Conservation (phyloP, 163 green algal genomes). For the Smithsoniella earleae region DNA sequence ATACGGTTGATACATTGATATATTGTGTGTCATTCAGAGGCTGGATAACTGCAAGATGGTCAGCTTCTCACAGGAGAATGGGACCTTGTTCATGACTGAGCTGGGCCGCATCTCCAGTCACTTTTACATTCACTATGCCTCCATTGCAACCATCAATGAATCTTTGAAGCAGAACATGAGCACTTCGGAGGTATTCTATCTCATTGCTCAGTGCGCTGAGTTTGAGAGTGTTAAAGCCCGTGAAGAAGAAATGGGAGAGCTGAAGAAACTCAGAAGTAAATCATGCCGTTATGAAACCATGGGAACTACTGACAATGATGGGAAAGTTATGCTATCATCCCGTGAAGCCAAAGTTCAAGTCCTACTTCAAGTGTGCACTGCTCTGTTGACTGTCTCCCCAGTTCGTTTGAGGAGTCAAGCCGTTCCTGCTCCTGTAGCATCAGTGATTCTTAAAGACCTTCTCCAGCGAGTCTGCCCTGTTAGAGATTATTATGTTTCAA, state of each 20-base stretch:
- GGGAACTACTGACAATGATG: too few species aligned
- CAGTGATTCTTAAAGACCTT: too few species aligned
- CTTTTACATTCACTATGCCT: slow-evolving; percentile 85
- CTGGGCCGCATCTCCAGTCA: slow-evolving; percentile 86
- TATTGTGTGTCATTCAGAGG: slow-evolving; percentile 35
- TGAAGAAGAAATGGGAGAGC: slow-evolving; percentile 71
- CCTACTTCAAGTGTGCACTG: slow-evolving; percentile 67
- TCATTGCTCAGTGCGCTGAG: slow-evolving; percentile 75
- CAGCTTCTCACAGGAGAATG: slow-evolving; percentile 68
- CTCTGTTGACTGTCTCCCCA: too few species aligned
- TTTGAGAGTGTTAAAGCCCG: slow-evolving; percentile 81
- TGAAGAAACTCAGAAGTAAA: slow-evolving; percentile 53
- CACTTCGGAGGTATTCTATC: slow-evolving; percentile 52
- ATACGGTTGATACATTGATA: too few species aligned
- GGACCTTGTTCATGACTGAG: slow-evolving; percentile 85
- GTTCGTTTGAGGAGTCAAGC: too few species aligned
- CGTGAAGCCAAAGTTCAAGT: slow-evolving; percentile 82
- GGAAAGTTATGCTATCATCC: slow-evolving; percentile 59
- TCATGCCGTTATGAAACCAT: too few species aligned
- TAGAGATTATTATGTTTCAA: too few species aligned
- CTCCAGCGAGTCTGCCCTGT: too few species aligned
- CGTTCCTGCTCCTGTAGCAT: too few species aligned
- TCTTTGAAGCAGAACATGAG: slow-evolving; percentile 5
- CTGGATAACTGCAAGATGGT: slow-evolving; percentile 62
- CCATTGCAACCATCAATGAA: slow-evolving; percentile 29